Evolutionary conservation across 345 rosid species (phyloP).

Genomic region (Boechera divaricarpa): DNA sequence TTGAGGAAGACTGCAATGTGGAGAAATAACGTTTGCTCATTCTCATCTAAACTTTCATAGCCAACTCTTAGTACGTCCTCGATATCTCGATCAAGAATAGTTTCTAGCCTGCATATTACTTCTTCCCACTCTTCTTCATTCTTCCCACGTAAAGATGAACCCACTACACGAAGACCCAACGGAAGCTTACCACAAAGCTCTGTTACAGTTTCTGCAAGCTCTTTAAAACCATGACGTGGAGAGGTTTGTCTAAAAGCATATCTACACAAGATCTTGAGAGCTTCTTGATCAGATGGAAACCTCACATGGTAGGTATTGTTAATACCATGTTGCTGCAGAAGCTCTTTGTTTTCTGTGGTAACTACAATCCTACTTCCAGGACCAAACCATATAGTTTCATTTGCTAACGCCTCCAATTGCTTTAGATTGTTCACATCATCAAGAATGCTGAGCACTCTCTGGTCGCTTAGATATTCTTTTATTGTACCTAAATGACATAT

Average conservation of each 20-base stretch:
- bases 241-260: neutral
- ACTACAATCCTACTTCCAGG: slow-evolving; percentile 26
- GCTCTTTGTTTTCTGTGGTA: slow-evolving; percentile 17
- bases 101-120: neutral
- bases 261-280: slow-evolving; percentile 1
- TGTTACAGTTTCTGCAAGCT: neutral
- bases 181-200: neutral
- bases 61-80: neutral
- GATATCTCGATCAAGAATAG: neutral
- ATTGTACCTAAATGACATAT: neutral
- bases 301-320: neutral
- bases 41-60: slow-evolving; percentile 15
- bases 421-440: slow-evolving; percentile 7
- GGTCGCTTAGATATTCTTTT: neutral
- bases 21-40: slow-evolving; percentile 15
- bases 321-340: slow-evolving; percentile 5
- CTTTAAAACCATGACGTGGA: neutral
- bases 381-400: neutral
- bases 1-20: slow-evolving; percentile 20
- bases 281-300: neutral
- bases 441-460: slow-evolving; percentile 2
- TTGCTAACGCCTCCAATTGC: neutral
- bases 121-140: neutral
- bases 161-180: slow-evolving; percentile 5
- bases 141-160: slow-evolving; percentile 29